Percentiles rank a stretch among this genome's conserved stretches.
These are phyloP conservation scores for Picochlorum sp. DNA, from an alignment of 139 green algal species.

Conservation along the genomic window DNA sequence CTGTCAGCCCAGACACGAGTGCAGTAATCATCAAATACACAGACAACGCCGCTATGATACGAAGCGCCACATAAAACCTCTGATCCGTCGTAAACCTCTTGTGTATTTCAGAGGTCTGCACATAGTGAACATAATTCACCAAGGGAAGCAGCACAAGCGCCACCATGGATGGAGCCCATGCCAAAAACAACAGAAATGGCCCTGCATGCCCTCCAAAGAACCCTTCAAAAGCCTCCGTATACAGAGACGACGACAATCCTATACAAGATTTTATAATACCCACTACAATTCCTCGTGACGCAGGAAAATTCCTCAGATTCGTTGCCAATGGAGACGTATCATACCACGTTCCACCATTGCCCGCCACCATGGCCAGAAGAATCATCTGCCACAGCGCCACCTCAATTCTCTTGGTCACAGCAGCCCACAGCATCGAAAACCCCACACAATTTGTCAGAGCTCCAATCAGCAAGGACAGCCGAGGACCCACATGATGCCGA, in stretches of 20 bases:
- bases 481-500: conserved; percentile 24
- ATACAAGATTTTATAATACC: conserved; percentile 65
- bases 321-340: conserved; percentile 65
- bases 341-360: conserved; percentile 55
- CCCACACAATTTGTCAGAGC: conserved; percentile 16
- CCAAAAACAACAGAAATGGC: conserved; percentile 53
- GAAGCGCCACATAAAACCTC: conserved; percentile 19
- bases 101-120: conserved; percentile 19
- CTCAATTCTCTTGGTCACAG: conserved; percentile 1
- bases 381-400: conserved; percentile 20
- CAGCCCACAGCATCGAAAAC: conserved; percentile 34
- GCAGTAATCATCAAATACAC: conserved; percentile 38
- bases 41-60: conserved; percentile 36
- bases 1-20: conserved; percentile 2
- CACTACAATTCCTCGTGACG: conserved; percentile 58
- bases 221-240: conserved; percentile 45
- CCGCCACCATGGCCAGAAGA: conserved; percentile 22
- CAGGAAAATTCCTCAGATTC: conserved; percentile 73
- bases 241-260: conserved; percentile 44
- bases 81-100: conserved; percentile 18
- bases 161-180: conserved; percentile 22
- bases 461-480: conserved; percentile 26
- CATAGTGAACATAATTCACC: conserved; percentile 38
- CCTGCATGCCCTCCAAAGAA: conserved; percentile 26
- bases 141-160: conserved; percentile 21